Conservation (phyloP, 805 yeast genomes). For the Huiozyma sinensis region DNA sequence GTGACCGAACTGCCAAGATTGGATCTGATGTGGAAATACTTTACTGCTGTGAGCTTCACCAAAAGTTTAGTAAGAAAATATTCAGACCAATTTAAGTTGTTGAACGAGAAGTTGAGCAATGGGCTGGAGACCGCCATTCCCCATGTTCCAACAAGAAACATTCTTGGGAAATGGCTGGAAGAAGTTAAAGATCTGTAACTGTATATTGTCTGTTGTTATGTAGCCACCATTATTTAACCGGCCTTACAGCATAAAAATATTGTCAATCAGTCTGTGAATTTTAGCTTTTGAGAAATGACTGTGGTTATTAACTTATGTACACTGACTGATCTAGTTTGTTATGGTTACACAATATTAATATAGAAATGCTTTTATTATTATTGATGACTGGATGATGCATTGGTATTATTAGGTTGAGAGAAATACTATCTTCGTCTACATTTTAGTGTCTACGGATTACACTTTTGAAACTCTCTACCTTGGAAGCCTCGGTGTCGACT, state of each 20-base stretch:
- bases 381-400: not conserved
- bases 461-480: constrained; percentile 8
- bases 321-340: not conserved
- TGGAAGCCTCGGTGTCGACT: constrained; percentile 1
- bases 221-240: no score
- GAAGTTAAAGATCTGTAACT: constrained; percentile 20
- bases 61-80: constrained; percentile 34
- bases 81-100: constrained; percentile 32
- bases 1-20: constrained; percentile 21
- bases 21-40: constrained; percentile 35
- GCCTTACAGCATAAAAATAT: no score
- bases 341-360: not conserved
- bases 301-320: not conserved
- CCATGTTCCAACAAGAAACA: constrained; percentile 24
- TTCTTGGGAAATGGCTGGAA: constrained; percentile 26
- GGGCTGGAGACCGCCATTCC: constrained; percentile 26
- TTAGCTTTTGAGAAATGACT: not conserved
- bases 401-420: not conserved
- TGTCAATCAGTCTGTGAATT: no score
- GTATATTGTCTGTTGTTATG: no score
- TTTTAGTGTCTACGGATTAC: constrained; percentile 7
- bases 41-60: constrained; percentile 28
- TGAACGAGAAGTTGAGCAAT: constrained; percentile 25
- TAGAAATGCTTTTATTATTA: not conserved
- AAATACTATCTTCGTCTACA: not conserved